Conservation (phyloP, 495 filamentous ascomycete genomes). For the Hyphodiscus hymeniophilus region DNA sequence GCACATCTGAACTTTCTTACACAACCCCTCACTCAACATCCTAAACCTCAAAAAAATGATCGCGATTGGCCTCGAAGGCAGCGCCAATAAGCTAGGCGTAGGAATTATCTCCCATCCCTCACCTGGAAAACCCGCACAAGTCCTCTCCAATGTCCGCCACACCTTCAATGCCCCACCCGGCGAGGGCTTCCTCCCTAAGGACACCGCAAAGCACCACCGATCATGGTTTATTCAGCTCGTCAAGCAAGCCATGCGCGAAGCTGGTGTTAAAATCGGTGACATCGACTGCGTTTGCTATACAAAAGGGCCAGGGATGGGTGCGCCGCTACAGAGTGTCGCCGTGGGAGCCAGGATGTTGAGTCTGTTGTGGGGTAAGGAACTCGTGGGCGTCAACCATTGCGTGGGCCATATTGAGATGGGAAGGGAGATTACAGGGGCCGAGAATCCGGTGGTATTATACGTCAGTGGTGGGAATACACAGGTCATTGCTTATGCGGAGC, state of each 20-base stretch:
- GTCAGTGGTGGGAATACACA: slow-evolving; percentile 96
- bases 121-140: slow-evolving; percentile 47
- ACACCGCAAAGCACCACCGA: slow-evolving; percentile 89
- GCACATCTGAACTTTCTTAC: background rate
- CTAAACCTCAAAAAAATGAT: slow-evolving; percentile 34
- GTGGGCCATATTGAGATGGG: slow-evolving; percentile 99
- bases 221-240: slow-evolving; percentile 73
- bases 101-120: slow-evolving; percentile 81
- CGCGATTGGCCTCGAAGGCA: slow-evolving; percentile 89
- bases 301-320: slow-evolving; percentile 92
- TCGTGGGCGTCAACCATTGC: slow-evolving; percentile 96
- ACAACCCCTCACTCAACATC: background rate
- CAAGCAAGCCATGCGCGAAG: slow-evolving; percentile 64
- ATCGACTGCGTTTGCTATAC: slow-evolving; percentile 94
- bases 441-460: slow-evolving; percentile 93
- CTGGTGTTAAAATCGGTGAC: slow-evolving; percentile 51
- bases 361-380: slow-evolving; percentile 75
- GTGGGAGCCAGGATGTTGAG: slow-evolving; percentile 75
- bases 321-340: slow-evolving; percentile 82
- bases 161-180: slow-evolving; percentile 89
- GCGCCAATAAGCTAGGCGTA: slow-evolving; percentile 94
- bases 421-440: slow-evolving; percentile 79
- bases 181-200: slow-evolving; percentile 91
- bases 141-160: slow-evolving; percentile 91
- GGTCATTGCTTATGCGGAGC: slow-evolving; percentile 91